Conservation (phyloP, 208 protist genomes). For the Leptomonas pyrrhocoris region DNA sequence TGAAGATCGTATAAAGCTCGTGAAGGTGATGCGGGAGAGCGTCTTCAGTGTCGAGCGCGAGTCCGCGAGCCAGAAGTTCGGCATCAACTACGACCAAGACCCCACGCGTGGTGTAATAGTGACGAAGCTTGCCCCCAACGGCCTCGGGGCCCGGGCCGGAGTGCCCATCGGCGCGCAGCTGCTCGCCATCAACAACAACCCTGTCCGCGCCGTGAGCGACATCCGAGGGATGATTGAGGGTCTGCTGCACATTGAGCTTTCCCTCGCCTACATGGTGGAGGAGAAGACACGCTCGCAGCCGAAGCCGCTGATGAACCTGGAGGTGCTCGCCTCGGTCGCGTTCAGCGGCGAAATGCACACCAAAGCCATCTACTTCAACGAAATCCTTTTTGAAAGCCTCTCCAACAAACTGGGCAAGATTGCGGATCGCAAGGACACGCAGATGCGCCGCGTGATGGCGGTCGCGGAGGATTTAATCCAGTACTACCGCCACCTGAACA, state of each 20-base stretch:
- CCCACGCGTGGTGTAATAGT: slow-evolving; percentile 69
- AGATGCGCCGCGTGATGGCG: slow-evolving; percentile 46
- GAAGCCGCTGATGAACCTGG: slow-evolving; percentile 75
- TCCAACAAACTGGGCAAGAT: slow-evolving; percentile 45
- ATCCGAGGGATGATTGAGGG: slow-evolving; percentile 83
- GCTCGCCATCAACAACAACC: slow-evolving; percentile 71
- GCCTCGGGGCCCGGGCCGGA: slow-evolving; percentile 66
- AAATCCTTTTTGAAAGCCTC: slow-evolving; percentile 77
- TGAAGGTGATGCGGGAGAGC: slow-evolving; percentile 48
- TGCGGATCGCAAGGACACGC: slow-evolving; percentile 44
- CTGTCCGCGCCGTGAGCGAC: slow-evolving; percentile 69
- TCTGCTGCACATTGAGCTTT: slow-evolving; percentile 67
- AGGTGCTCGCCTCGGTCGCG: slow-evolving; percentile 72
- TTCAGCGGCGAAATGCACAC: slow-evolving; percentile 83
- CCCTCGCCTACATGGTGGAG: slow-evolving; percentile 63
- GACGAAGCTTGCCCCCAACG: slow-evolving; percentile 80
- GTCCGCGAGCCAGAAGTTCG: slow-evolving; percentile 70
- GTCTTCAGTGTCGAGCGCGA: slow-evolving; percentile 66
- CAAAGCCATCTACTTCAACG: slow-evolving; percentile 91
- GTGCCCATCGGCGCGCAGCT: slow-evolving; percentile 78
- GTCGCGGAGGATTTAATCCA: slow-evolving; percentile 85
- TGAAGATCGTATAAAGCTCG: slow-evolving; percentile 49
- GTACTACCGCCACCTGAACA: slow-evolving; percentile 85
- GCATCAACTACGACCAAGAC: slow-evolving; percentile 91
- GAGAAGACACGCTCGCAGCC: slow-evolving; percentile 40